Conservation (phyloP, 805 yeast genomes). For the Yarrowia hollandica region DNA sequence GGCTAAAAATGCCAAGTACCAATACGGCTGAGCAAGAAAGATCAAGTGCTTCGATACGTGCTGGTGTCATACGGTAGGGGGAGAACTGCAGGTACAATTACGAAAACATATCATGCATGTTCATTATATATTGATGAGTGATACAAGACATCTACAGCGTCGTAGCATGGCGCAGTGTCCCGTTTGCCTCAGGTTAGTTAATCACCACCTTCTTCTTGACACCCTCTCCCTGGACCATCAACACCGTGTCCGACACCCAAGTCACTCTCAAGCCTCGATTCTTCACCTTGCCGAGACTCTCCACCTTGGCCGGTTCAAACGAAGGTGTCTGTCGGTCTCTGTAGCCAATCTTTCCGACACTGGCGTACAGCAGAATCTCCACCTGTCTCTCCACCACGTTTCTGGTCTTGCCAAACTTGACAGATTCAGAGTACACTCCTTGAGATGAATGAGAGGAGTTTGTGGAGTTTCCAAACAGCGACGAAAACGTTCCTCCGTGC, state of each 20-base stretch:
- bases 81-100: too few relatives aligned
- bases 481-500: slow-evolving; percentile 9
- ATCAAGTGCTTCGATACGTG: too few relatives aligned
- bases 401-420: slow-evolving; percentile 10
- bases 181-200: not conserved
- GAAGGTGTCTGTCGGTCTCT: slow-evolving; percentile 9
- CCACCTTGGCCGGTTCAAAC: slow-evolving; percentile 21
- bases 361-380: slow-evolving; percentile 13
- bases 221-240: not conserved
- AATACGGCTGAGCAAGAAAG: too few relatives aligned
- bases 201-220: not conserved
- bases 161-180: too few relatives aligned
- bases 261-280: not conserved
- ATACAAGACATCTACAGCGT: too few relatives aligned
- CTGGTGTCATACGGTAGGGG: too few relatives aligned
- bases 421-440: slow-evolving; percentile 10
- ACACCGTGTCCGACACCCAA: not conserved
- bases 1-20: too few relatives aligned
- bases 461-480: not conserved
- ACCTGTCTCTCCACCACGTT: slow-evolving; percentile 15
- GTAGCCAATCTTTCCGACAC: slow-evolving; percentile 19
- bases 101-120: too few relatives aligned
- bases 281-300: not conserved
- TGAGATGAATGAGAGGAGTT: not conserved
- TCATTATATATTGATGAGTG: too few relatives aligned